These are phyloP conservation scores for Grosmannia clavigera DNA, from an alignment of 2,329 filamentous ascomycete species.

Conservation along the genomic window DNA sequence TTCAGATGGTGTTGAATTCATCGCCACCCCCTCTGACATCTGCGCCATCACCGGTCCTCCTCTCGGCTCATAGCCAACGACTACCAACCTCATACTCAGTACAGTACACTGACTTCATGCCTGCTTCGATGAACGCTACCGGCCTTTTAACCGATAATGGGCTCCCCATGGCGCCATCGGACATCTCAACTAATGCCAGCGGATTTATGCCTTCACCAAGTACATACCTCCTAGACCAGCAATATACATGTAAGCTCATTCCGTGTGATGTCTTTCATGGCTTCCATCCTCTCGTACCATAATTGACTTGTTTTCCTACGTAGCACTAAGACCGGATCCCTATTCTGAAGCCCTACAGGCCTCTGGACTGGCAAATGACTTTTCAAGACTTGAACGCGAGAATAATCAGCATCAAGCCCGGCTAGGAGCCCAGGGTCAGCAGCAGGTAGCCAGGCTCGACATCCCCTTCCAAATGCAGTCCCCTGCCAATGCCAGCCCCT, in stretches of 20 bases:
- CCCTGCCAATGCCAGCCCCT: conserved; percentile 25
- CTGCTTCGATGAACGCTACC: not conserved
- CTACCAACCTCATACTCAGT: conserved; percentile 4
- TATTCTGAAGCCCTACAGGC: not conserved
- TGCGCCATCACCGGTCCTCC: not conserved
- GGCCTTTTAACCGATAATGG: not conserved
- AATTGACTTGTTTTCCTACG: not conserved
- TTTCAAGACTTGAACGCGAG: not conserved
- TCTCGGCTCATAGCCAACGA: not conserved
- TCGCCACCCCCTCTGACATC: conserved; percentile 19
- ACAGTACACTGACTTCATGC: conserved; percentile 1
- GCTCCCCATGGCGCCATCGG: not conserved
- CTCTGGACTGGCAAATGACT: not conserved
- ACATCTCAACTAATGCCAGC: not conserved
- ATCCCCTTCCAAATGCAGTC: conserved; percentile 26
- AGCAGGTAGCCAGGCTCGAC: conserved; percentile 17
- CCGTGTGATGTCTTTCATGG: not conserved
- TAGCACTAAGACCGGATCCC: not conserved
- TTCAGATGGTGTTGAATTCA: conserved; percentile 18
- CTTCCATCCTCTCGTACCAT: not conserved
- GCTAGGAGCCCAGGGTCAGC: not conserved
- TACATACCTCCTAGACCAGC: conserved; percentile 7
- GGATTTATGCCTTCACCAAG: not conserved
- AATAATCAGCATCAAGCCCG: not conserved
- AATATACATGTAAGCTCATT: conserved; percentile 5